These are phyloP conservation scores for Fomitopsis schrenkii DNA, from an alignment of 1,284 basidiomycete genomes.

Conservation along the genomic window DNA sequence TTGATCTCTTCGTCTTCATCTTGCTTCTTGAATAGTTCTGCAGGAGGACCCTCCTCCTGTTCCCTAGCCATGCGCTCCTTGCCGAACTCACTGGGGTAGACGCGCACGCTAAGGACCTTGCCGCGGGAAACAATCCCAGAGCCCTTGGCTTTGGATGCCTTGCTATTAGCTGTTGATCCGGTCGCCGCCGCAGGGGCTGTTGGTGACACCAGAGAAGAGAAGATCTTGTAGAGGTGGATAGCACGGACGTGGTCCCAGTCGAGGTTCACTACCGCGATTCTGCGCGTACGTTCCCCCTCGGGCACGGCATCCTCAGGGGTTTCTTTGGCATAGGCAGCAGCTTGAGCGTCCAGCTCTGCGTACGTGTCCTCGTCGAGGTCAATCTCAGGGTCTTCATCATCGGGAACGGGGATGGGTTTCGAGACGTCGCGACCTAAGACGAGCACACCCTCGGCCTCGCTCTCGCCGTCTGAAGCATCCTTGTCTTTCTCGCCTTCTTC, in stretches of 20 bases:
- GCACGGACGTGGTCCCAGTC: conserved; percentile 99
- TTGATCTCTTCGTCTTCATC: conserved; percentile 52
- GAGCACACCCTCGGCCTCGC: conserved; percentile 47
- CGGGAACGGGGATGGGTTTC: conserved; percentile 37
- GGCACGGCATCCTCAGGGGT: conserved; percentile 31
- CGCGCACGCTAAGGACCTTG: conserved; percentile 68
- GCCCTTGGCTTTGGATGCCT: conserved; percentile 14
- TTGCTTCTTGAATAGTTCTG: conserved; percentile 69
- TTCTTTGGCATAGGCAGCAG: conserved; percentile 53
- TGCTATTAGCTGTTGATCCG: conserved; percentile 19
- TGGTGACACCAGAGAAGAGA: conserved; percentile 80
- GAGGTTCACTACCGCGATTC: conserved; percentile 92
- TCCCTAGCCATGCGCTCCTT: conserved; percentile 85
- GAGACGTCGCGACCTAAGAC: conserved; percentile 43
- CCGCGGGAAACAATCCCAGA: conserved; percentile 41
- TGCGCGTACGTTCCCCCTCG: conserved; percentile 54
- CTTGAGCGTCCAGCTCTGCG: conserved; percentile 73
- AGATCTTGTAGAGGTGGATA: conserved; percentile 89
- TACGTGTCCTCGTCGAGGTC: conserved; percentile 76
- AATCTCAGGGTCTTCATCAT: conserved; percentile 50
- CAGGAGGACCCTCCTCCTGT: conserved; percentile 87
- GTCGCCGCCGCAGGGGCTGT: conserved; percentile 38
- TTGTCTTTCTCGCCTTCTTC: conserved; percentile 50
- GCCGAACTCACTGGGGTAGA: conserved; percentile 95
- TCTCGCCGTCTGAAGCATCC: conserved; percentile 29